Evolutionary conservation across 2,329 filamentous ascomycete species (phyloP), one percentile per base, ranked within the genome.

Genomic region (Paracoccidioides brasiliensis): DNA sequence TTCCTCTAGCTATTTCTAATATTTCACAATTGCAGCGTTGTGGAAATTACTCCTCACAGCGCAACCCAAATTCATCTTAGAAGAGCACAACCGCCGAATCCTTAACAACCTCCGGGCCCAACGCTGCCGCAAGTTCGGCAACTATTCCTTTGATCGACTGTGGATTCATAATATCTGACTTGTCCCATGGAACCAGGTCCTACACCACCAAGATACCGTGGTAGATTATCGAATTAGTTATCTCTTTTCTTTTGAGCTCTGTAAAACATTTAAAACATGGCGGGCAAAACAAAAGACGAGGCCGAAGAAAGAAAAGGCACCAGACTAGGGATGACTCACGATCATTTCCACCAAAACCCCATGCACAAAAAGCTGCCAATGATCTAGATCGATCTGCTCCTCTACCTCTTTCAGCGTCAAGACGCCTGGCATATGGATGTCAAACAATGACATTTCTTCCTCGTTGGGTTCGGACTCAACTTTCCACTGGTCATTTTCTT

Each of bases 101-200:
- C 48, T 68, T 60, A 7, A 75, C 67, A 12, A 76, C 62, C n/a
- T 68, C 66, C 15, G 70, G 70, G 0, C 75, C 75, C 49, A 77
- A 61, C 7, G 64, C 67, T 2, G 75, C 74, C 8, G 74, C 73
- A 46, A 77, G 62, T 57, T 77, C 75, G 6, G 70, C 74, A 35
- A 74, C 62, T 41, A 76, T 75, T 0, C 73, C 73, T 59, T 76
- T 77, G 53, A 77, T 64, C 0, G 73, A 72, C 50, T 71, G 68
- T 2, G 74, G 69, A 40, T 73, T 67, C 33, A 66, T 66, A 32
- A 76, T 67, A 33, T 70, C 63, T 63, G 70, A 71, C 14, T 60
- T 60, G 55, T 76, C 74, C 74, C 75, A 77, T n/a, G 68, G 68
- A 38, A 72, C 70, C 8, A 77, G 65, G 55, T 76, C 74, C 70